Evolutionary conservation across 106 monocot species (phyloP).

Genomic region (Xerophyta viscosa): DNA sequence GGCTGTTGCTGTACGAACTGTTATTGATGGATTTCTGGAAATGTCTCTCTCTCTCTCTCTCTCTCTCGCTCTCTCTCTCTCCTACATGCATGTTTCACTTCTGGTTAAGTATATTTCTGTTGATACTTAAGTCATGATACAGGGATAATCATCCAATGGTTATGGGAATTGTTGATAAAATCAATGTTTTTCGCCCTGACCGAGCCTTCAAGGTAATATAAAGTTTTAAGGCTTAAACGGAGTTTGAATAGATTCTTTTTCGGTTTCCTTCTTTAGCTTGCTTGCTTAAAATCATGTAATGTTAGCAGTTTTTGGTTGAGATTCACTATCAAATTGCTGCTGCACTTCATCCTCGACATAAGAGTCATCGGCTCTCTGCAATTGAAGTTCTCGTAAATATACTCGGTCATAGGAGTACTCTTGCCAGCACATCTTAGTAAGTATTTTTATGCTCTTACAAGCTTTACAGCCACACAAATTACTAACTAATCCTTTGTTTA

Average conservation of each 20-base stretch:
- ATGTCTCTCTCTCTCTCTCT: slow-evolving; percentile 30
- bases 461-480: too few species aligned
- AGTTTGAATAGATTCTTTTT: too few species aligned
- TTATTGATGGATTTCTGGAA: slow-evolving; percentile 94
- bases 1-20: slow-evolving; percentile 35
- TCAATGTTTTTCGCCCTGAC: slow-evolving; percentile 87
- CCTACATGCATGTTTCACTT: too few species aligned
- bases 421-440: slow-evolving; percentile 80
- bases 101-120: too few species aligned
- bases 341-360: slow-evolving; percentile 73
- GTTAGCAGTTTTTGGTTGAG: slow-evolving; percentile 74
- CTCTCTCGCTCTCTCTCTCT: too few species aligned
- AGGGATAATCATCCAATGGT: slow-evolving; percentile 33
- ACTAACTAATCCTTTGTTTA: too few species aligned
- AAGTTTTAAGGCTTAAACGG: too few species aligned
- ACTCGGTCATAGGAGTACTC: slow-evolving; percentile 57
- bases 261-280: background rate
- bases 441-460: slow-evolving; percentile 11
- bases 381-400: slow-evolving; percentile 63
- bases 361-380: slow-evolving; percentile 42
- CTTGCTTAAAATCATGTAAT: background rate
- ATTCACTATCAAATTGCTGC: slow-evolving; percentile 65
- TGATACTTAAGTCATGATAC: slow-evolving; percentile 8
- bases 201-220: slow-evolving; percentile 85
- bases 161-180: slow-evolving; percentile 56